Evolutionary conservation across 495 filamentous ascomycete genomes (phyloP), one percentile per base, ranked within the genome.

Genomic region (Tuber brumale): DNA sequence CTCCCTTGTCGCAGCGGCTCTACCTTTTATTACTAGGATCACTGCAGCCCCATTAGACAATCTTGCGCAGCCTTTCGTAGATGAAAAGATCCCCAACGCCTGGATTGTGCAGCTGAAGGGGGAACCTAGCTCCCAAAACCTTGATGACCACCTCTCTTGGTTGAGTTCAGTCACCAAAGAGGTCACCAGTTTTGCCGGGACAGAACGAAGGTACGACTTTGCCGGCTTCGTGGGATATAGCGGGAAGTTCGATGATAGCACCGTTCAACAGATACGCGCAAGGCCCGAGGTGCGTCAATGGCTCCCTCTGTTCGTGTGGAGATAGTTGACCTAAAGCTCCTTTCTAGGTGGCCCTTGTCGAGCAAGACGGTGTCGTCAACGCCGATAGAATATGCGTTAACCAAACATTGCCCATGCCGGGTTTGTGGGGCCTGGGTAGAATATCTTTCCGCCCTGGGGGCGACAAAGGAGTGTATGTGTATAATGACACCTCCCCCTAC

Each of bases 41-140:
- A 35, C 31, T 66, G 27, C 57, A 35, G 57, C 27, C 31, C 57
- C 57, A 18, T 66, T 66, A 12, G 27, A 66, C 27, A 27, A 35
- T 66, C 14, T 35, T 66, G 12, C 1, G 1, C 27, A 66, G 1
- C 57, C 27, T 66, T 66, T 66, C 5, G 57, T 19, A 27, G 57
- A 66, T 35, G 39, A 66, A 2, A n/a, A 16, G 4, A 57, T 79
- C 37, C 57, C 74, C 31, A 69, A 80, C 46, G 31, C 70, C 42
- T 80, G 76, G 39, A 79, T 79, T 37, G 41, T 79, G 19, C 48
- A 72, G 21, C 73, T 79, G 41, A 76, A 79, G 70, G 74, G 72
- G 31, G 45, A 43, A 18, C 51, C 51, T 27, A 70, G 27, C 43
- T 16, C 57, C 69, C 46, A 39, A 45, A 21, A 12, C 18, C 48